Evolutionary conservation across 805 yeast genomes (phyloP).

Genomic region (Kodamaea kaohsiungensis): DNA sequence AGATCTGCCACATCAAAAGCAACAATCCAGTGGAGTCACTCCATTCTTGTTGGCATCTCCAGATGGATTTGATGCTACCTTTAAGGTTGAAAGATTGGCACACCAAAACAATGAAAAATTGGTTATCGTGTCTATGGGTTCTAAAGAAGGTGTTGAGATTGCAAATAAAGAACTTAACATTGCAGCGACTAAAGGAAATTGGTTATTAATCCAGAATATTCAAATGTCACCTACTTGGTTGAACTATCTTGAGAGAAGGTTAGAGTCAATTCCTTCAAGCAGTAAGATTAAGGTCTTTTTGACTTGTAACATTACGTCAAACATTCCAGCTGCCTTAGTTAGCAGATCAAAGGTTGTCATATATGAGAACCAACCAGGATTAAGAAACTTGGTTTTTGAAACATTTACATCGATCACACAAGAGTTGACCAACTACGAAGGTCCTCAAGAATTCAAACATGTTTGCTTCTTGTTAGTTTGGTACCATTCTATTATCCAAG

Average conservation of each 20-base stretch:
- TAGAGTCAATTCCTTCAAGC: constrained; percentile 25
- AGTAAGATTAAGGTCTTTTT: constrained; percentile 51
- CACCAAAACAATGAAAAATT: constrained; percentile 24
- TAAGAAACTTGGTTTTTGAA: constrained; percentile 49
- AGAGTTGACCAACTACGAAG: constrained; percentile 13
- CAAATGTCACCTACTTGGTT: constrained; percentile 74
- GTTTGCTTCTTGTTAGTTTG: constrained; percentile 60
- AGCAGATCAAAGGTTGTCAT: constrained; percentile 55
- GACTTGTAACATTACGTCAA: constrained; percentile 55
- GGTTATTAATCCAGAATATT: constrained; percentile 81
- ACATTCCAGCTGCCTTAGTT: constrained; percentile 57
- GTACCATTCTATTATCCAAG: constrained; percentile 67
- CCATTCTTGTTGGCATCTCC: constrained; percentile 59
- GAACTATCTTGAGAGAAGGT: constrained; percentile 48
- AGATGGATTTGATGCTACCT: constrained; percentile 67
- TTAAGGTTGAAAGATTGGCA: constrained; percentile 50
- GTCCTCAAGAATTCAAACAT: constrained; percentile 47
- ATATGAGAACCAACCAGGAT: constrained; percentile 64
- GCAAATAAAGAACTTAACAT: constrained; percentile 56
- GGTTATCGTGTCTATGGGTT: constrained; percentile 67
- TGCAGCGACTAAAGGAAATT: constrained; percentile 51
- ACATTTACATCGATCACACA: constrained; percentile 19
- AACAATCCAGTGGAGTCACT: constrained; percentile 10
- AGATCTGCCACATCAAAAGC: constrained; percentile 7
- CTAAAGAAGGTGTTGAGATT: constrained; percentile 58